Evolutionary conservation across 1,139 yeast genomes (phyloP).

Genomic region (Trichomonascaceae sp.): DNA sequence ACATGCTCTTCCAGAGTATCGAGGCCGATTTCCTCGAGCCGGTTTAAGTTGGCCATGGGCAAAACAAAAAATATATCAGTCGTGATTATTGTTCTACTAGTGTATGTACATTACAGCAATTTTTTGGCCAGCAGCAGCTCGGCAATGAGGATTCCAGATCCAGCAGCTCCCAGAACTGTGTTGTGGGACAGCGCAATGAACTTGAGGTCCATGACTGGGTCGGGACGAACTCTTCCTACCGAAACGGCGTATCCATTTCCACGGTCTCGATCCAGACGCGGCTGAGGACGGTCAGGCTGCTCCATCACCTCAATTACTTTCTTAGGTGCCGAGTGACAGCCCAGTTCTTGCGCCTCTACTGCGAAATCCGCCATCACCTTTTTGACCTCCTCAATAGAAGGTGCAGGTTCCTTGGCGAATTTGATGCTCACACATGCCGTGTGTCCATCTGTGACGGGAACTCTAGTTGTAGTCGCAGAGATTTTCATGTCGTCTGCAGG

Average conservation of each 20-base stretch:
- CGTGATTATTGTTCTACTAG: too few species aligned
- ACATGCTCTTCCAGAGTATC: conserved; percentile 35
- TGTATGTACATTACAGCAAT: conserved; percentile 36
- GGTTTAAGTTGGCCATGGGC: background rate
- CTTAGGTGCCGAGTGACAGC: conserved; percentile 87
- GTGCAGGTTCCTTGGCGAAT: conserved; percentile 73
- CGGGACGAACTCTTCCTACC: conserved; percentile 90
- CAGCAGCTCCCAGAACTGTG: conserved; percentile 98
- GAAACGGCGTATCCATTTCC: conserved; percentile 91
- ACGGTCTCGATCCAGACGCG: conserved; percentile 92
- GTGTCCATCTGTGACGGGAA: conserved; percentile 95
- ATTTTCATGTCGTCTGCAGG: conserved; percentile 65
- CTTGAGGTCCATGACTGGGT: conserved; percentile 84
- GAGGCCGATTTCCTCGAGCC: conserved; percentile 16
- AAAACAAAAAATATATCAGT: background rate
- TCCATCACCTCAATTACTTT: conserved; percentile 85
- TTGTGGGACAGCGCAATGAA: conserved; percentile 95
- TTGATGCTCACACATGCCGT: conserved; percentile 86
- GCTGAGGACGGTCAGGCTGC: conserved; percentile 91
- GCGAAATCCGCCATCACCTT: conserved; percentile 54
- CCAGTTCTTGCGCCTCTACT: conserved; percentile 70
- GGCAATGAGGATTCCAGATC: conserved; percentile 95
- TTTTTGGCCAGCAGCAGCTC: conserved; percentile 73
- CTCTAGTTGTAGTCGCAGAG: conserved; percentile 94
- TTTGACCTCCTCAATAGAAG: conserved; percentile 71